phyloP scores from a whole-genome alignment of 2,329 filamentous ascomycete species.

The Alternaria longipes region DNA sequence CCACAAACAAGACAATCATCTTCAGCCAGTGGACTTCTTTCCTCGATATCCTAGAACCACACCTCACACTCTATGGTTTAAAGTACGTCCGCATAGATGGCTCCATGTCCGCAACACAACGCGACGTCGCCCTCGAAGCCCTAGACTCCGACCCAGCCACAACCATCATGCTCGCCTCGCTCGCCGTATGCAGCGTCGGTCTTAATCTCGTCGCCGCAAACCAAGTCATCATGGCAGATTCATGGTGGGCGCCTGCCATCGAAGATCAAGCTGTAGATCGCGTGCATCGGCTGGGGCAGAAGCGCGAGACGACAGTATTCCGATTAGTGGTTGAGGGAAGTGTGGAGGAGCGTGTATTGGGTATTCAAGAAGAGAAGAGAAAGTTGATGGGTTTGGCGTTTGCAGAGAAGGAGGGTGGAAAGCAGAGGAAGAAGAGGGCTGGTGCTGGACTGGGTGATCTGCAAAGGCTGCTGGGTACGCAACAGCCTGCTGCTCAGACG shows the following conservation, averaged over 20 bases:
- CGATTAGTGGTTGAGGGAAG: slow-evolving; percentile 81
- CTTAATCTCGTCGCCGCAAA: slow-evolving; percentile 87
- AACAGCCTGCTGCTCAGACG: slow-evolving; percentile 11
- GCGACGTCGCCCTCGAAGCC: slow-evolving; percentile 75
- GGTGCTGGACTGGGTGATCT: slow-evolving; percentile 59
- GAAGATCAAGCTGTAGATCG: slow-evolving; percentile 92
- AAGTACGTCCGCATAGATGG: slow-evolving; percentile 80
- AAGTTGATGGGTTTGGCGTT: slow-evolving; percentile 81
- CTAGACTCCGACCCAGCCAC: slow-evolving; percentile 74
- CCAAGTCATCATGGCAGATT: slow-evolving; percentile 83
- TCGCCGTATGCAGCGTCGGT: slow-evolving; percentile 84
- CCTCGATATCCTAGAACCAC: slow-evolving; percentile 74
- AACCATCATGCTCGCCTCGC: slow-evolving; percentile 80
- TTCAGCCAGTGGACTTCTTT: slow-evolving; percentile 84
- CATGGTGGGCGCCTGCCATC: slow-evolving; percentile 91
- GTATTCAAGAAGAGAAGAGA: slow-evolving; percentile 81
- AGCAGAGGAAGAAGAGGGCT: slow-evolving; percentile 55
- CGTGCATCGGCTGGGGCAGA: slow-evolving; percentile 87
- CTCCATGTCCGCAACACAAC: slow-evolving; percentile 73
- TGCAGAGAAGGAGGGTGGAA: slow-evolving; percentile 71
- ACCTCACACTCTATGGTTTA: slow-evolving; percentile 69
- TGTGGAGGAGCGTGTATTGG: slow-evolving; percentile 82
- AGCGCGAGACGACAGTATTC: slow-evolving; percentile 79
- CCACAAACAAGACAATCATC: slow-evolving; percentile 72
- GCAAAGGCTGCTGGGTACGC: slow-evolving; percentile 50